Base-by-base conservation (phyloP, 108 stramenopile species). In the Skeletonema marinoi region DNA sequence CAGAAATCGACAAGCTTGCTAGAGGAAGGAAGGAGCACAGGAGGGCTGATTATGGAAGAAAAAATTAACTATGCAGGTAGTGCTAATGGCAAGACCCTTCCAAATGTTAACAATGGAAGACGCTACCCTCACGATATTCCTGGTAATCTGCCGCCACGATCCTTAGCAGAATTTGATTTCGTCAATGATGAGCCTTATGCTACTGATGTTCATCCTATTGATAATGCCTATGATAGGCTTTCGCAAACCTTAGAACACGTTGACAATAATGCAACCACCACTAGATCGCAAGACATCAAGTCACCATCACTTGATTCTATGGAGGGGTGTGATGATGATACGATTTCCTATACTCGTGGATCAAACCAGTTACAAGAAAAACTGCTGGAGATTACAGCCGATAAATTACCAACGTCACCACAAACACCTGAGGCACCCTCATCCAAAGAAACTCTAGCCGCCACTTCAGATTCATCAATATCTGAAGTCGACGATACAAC, bases 301-400 rank as follows among this genome's bases (percentile, higher is more conserved):
- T 10, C 17, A 56, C 17, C 25, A 8, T 64, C 62, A 41, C 39
- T 36, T 36, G 61, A 62, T 32, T 62, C 61, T 16, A 62, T 62
- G 61, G 61, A 62, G 61, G 61, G 61, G 61, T 16, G 32, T 62
- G 29, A 62, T 29, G 61, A 62, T 62, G 30, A 32, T 62, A 9
- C 9, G 9, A 16, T 38, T 10, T 4, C 61, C 16, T 62, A 62
- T 62, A 38, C 19, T 29, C 61, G 61, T 32, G 61, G 8, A 32
- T 62, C 61, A 33, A 33, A 61, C 4, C 8, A 33, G 3, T 31
- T 19, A 2, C 36, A 32, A n/a, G 10, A n/a, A 25, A 5, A 62
- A 32, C 3, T 12, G 35, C 32, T 32, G 25, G 29, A 62, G 7
- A 38, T 2, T 3, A 6, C 13, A 64, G 35, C 14, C 25, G 19